Evolutionary conservation across 371 early-diverging fungal species (phyloP).

Genomic region (Blakeslea trispora): DNA sequence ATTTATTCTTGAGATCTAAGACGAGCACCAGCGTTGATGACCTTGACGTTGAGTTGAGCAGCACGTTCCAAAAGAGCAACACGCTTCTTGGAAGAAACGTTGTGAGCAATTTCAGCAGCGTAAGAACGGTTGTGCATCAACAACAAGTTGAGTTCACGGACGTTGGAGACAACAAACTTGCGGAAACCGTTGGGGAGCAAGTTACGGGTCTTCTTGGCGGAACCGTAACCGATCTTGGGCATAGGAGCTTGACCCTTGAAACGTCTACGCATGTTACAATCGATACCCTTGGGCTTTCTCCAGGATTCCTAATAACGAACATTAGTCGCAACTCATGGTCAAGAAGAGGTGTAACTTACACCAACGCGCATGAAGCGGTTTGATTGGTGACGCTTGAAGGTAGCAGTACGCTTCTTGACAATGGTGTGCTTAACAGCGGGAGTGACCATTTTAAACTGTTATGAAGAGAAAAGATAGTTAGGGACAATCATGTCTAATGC

Average conservation of each 20-base stretch:
- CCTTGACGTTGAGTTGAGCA: slow-evolving; percentile 95
- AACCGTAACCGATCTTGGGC: slow-evolving; percentile 99
- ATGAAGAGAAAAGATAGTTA: too few relatives aligned
- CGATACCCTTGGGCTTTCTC: slow-evolving; percentile 99
- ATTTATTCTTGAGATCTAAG: slow-evolving; percentile 89
- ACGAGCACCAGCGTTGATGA: slow-evolving; percentile 97
- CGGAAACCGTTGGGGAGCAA: slow-evolving; percentile 98
- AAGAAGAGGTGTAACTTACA: slow-evolving; percentile 61
- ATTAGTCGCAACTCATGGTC: background rate
- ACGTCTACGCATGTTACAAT: slow-evolving; percentile 96
- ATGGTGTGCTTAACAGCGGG: slow-evolving; percentile 91
- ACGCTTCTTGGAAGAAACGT: slow-evolving; percentile 97
- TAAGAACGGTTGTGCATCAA: slow-evolving; percentile 99
- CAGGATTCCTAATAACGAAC: slow-evolving; percentile 80
- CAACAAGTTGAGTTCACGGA: slow-evolving; percentile 95
- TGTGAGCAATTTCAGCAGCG: slow-evolving; percentile 99
- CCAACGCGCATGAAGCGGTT: slow-evolving; percentile 97
- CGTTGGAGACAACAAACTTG: slow-evolving; percentile 96
- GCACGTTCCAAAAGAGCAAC: slow-evolving; percentile 97
- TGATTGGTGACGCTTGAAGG: slow-evolving; percentile 98
- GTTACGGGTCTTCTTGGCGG: slow-evolving; percentile 96
- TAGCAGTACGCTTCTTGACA: slow-evolving; percentile 98
- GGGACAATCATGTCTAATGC: background rate
- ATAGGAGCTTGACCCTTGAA: slow-evolving; percentile 98
- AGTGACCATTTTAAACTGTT: slow-evolving; percentile 78